Evolutionary conservation across 345 rosid genomes (phyloP), one percentile per base, ranked within the genome.

Genomic region (Firmiana major): DNA sequence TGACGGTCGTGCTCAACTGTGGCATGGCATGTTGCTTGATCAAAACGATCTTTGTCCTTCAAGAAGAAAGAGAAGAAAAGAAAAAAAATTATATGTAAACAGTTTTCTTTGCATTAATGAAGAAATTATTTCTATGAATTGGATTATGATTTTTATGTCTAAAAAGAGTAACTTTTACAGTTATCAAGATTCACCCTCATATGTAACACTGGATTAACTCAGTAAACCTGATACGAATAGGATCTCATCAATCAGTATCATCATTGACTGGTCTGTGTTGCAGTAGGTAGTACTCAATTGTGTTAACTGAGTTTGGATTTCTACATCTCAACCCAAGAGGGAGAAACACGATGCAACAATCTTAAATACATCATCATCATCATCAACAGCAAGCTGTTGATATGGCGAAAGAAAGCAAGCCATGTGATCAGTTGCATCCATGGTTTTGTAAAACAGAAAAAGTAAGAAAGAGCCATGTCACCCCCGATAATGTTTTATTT

Each of bases 351-450:
- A 9, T 28, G 58, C 5, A 15, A 46, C 42, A 17, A 40, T n/a
- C n/a, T n/a, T n/a, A 28, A 28, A 70, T 26, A 48, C 73, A 26
- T 68, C 59, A 70, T 49, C 74, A 10, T 49, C 45, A 10, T 49
- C 74, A 10, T 49, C 45, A 10, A 71, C 43, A 51, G 1, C 74
- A 71, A 70, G 13, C 59, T 70, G 12, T 28, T 19, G 59, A 31
- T 49, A 9, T 4, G 58, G 74, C 43, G 28, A 28, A 28, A 16
- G 24, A 24, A 17, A 0, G 21, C 58, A 70, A 48, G 53, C 36
- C 54, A 22, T 45, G 72, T 43, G 74, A 70, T 48, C 16, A 2
- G 74, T 70, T 26, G 42, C 60, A 49, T 70, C 74, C 24, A 31
- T 10, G 31, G 16, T 70, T 69, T 28, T 34, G 42, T 16, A 16